Base-by-base conservation (phyloP, 176 grass and related monocot species). In the Melocanna baccifera region DNA sequence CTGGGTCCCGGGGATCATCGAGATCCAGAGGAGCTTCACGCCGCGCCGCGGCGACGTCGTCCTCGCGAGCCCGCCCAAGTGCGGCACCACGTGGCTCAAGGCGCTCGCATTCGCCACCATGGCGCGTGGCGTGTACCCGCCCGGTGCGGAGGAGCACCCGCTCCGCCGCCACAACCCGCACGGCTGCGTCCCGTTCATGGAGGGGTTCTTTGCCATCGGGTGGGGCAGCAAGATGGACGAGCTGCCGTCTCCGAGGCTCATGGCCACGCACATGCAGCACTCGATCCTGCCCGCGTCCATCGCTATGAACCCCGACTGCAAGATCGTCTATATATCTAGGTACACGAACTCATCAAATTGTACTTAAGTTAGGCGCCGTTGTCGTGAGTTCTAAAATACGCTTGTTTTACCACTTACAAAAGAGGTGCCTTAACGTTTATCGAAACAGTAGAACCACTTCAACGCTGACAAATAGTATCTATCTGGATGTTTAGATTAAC, bases 81-180 rank as follows among this genome's bases (percentile, higher is more conserved):
- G 64, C 36, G 75, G 84, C 4, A 79, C 37, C 9, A 76, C 69
- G 23, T 85, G 82, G 82, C 82, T 85, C 25, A 85, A 71, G 68
- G 68, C 68, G 6, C 25, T 73, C 10, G 46, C 72, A 6, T 74
- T 74, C 47, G 71, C 71, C 46, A 53, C 26, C 7, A 52, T 52
- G 71, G 26, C 71, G 25, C 64, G 84, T 3, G 42, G 34, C 52
- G 19, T 53, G 11, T 18, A 42, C 34, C 34, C 30, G 20, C 12
- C 3, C 12, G 23, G 2, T 13, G 42, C 23, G 3, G 34, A 25
- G 19, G 30, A 42, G 53, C 74, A 47, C 52, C 84, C 76, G 37
- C 56, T 62, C 5, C 56, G 8, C 1, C 53, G 30, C 20, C 39
- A 40, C 67, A 69, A 23, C 39, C 40, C 67, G 20, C 67, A 70